A percentile compares a stretch with the other conserved stretches of the same genome.
phyloP scores from a whole-genome alignment of 495 filamentous ascomycete species.

The Tuber calosporum region DNA sequence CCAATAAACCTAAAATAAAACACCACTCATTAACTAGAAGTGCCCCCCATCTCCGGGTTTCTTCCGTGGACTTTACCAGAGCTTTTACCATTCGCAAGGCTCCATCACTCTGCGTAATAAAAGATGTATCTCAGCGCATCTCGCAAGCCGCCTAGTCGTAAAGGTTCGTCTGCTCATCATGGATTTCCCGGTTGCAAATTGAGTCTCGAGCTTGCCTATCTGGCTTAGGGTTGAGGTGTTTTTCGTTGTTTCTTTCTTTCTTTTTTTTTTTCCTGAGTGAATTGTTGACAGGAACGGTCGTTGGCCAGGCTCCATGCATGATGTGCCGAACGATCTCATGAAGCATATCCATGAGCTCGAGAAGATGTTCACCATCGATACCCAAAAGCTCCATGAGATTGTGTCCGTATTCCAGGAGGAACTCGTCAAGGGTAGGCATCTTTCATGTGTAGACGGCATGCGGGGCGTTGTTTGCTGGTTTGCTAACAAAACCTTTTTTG shows the following conservation, averaged over 20 bases:
- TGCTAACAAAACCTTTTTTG: conserved; percentile 17
- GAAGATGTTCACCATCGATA: conserved; percentile 72
- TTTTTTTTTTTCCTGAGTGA: neutral
- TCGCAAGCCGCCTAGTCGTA: conserved; percentile 40
- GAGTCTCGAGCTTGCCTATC: neutral
- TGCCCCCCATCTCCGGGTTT: neutral
- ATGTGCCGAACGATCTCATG: conserved; percentile 76
- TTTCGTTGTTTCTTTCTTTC: neutral
- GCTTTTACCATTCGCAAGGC: conserved; percentile 13
- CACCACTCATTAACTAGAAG: neutral
- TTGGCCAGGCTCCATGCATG: conserved; percentile 61
- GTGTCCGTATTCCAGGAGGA: conserved; percentile 82
- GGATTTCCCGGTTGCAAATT: neutral
- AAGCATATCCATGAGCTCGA: conserved; percentile 80
- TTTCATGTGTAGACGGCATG: conserved; percentile 17
- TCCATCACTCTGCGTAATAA: conserved; percentile 17
- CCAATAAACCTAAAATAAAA: neutral
- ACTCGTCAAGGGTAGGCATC: conserved; percentile 67
- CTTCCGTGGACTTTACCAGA: neutral
- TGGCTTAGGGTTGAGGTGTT: neutral
- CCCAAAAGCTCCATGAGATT: conserved; percentile 74
- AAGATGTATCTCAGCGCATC: conserved; percentile 37
- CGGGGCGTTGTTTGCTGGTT: conserved; percentile 16
- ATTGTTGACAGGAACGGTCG: conserved; percentile 14
- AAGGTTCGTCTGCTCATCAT: conserved; percentile 33